These are phyloP conservation scores for Colletotrichum acutatum DNA, from an alignment of 2,329 filamentous ascomycete species.

Conservation along the genomic window DNA sequence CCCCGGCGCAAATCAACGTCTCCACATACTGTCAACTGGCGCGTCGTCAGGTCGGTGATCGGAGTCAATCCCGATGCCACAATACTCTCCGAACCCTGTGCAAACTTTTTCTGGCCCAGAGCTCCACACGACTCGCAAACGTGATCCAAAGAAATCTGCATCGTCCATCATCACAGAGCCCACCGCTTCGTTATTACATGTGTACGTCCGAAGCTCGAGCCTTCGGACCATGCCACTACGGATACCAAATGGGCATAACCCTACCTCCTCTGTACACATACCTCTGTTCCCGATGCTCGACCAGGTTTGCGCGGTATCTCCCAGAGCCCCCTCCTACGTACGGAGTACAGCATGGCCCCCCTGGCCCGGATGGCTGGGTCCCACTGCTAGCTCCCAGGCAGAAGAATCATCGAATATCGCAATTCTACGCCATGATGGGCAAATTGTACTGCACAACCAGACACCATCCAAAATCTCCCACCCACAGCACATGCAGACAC, in stretches of 20 bases:
- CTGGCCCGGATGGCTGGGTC: not conserved
- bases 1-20: constrained; percentile 34
- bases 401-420: constrained; percentile 27
- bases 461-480: not conserved
- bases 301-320: not conserved
- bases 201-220: not conserved
- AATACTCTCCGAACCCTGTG: constrained; percentile 22
- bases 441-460: constrained; percentile 10
- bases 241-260: not conserved
- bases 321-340: not conserved
- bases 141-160: constrained; percentile 13
- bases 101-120: constrained; percentile 27
- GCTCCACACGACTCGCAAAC: constrained; percentile 10
- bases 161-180: not conserved
- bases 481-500: not conserved
- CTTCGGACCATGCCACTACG: not conserved
- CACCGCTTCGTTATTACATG: not conserved
- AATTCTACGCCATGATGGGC: constrained; percentile 31
- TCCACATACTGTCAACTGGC: constrained; percentile 11
- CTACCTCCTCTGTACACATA: not conserved
- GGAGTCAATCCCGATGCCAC: constrained; percentile 30
- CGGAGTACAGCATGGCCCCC: not conserved
- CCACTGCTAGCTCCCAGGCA: constrained; percentile 5
- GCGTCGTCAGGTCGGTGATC: constrained; percentile 18
- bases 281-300: not conserved